A percentile compares a stretch with the other conserved stretches of the same genome.
Conservation (phyloP, 257 asterid genomes). For the Solanum piurae region DNA sequence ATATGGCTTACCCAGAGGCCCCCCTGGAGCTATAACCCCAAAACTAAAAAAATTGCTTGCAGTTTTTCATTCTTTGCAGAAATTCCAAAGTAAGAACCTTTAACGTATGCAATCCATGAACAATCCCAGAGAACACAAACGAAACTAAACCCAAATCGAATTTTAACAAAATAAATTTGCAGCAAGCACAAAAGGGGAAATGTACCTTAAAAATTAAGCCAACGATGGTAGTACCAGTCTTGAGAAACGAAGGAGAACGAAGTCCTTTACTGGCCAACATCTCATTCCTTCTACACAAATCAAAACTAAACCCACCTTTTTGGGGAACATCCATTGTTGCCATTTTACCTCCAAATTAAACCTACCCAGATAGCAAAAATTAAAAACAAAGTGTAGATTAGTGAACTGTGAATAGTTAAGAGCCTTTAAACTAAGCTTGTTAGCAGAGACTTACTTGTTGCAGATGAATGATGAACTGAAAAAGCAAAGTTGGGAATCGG, state of each 20-base stretch:
- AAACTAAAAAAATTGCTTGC: not conserved
- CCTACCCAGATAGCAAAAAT: not conserved
- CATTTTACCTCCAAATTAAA: not conserved
- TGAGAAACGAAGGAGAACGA: conserved; percentile 50
- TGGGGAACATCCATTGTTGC: conserved; percentile 18
- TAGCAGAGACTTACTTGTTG: not conserved
- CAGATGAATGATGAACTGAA: not conserved
- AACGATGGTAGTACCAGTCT: conserved; percentile 94
- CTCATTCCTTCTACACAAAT: conserved; percentile 73
- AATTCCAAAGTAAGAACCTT: not conserved
- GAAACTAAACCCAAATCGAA: not conserved
- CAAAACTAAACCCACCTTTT: conserved; percentile 75
- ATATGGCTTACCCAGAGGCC: not conserved
- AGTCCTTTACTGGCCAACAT: conserved; percentile 77
- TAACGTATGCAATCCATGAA: not conserved
- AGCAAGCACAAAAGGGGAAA: not conserved
- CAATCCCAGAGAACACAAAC: not conserved
- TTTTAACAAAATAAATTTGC: not conserved
- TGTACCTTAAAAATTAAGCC: conserved; percentile 72
- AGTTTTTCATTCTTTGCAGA: not conserved
- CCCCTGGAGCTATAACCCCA: not conserved
- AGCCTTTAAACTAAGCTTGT: not conserved
- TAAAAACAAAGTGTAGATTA: not conserved
- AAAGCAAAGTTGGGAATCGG: not conserved
- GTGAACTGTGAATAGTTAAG: not conserved